These are phyloP conservation scores for Artemisia annua DNA, from an alignment of 129 eudicot genomes.

Conservation along the genomic window DNA sequence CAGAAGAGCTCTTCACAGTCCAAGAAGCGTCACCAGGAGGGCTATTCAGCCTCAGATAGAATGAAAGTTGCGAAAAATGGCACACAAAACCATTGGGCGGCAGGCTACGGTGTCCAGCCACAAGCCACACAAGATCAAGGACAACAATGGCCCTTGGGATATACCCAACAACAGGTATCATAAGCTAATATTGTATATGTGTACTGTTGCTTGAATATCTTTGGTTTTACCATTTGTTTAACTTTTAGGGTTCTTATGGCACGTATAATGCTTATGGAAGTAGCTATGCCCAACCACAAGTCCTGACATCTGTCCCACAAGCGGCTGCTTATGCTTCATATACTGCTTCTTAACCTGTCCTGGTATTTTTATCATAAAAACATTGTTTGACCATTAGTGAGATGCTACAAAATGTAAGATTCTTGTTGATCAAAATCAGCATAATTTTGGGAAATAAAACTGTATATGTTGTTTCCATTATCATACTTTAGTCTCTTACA, in stretches of 20 bases:
- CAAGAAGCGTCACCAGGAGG: slow-evolving; percentile 54
- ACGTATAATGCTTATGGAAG: slow-evolving; percentile 60
- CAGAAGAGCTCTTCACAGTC: slow-evolving; percentile 62
- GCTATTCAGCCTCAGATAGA: slow-evolving; percentile 63
- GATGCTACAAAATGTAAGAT: not conserved
- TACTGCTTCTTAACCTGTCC: slow-evolving; percentile 21
- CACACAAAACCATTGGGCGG: slow-evolving; percentile 58
- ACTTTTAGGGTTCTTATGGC: slow-evolving; percentile 27
- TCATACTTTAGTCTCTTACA: not conserved
- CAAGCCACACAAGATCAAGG: slow-evolving; percentile 70
- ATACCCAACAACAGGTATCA: slow-evolving; percentile 82
- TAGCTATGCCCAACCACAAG: slow-evolving; percentile 57
- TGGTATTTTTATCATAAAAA: no score
- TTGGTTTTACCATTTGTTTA: not conserved
- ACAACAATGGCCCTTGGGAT: slow-evolving; percentile 69
- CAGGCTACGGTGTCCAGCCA: slow-evolving; percentile 59
- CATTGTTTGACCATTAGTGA: not conserved
- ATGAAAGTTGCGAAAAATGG: slow-evolving; percentile 69
- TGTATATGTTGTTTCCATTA: not conserved
- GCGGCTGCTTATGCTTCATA: slow-evolving; percentile 37
- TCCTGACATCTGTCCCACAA: not conserved
- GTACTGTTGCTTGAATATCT: not conserved
- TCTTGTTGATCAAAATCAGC: not conserved
- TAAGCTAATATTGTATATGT: not conserved
- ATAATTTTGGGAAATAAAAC: not conserved